Percentiles rank a stretch among this genome's conserved stretches.
These are phyloP conservation scores for Pluteus cervinus DNA, from an alignment of 768 basidiomycete species.

Conservation along the genomic window DNA sequence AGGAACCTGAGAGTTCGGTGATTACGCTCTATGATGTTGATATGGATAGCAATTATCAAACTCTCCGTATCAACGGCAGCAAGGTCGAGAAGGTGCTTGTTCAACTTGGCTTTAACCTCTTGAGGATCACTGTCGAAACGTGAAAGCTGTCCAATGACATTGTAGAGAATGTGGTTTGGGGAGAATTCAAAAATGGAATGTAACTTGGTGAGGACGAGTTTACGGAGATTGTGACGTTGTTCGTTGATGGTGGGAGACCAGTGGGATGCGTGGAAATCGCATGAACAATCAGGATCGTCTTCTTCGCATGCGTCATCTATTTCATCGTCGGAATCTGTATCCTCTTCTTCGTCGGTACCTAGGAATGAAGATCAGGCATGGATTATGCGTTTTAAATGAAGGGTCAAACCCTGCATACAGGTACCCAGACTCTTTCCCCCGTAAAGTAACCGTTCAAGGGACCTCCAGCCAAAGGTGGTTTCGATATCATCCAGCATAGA, in stretches of 20 bases:
- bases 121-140: slow-evolving; percentile 28
- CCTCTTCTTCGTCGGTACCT: too few relatives aligned
- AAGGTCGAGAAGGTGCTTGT: slow-evolving; percentile 26
- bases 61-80: slow-evolving; percentile 47
- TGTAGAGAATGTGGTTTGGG: slow-evolving; percentile 43
- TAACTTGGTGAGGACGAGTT: slow-evolving; percentile 40
- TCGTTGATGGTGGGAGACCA: slow-evolving; percentile 41
- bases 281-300: slow-evolving; percentile 16
- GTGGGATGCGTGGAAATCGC: slow-evolving; percentile 38
- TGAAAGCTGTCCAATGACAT: slow-evolving; percentile 33
- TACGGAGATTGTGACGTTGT: slow-evolving; percentile 34
- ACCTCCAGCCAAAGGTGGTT: slow-evolving; percentile 32
- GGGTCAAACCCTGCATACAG: slow-evolving; percentile 4
- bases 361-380: too few relatives aligned
- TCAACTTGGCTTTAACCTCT: slow-evolving; percentile 26
- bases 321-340: slow-evolving; percentile 18
- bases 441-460: slow-evolving; percentile 34
- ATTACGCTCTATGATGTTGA: slow-evolving; percentile 34
- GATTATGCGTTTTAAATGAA: background rate
- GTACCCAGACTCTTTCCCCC: slow-evolving; percentile 26
- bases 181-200: slow-evolving; percentile 40
- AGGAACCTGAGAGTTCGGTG: slow-evolving; percentile 29
- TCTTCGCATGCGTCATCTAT: slow-evolving; percentile 26
- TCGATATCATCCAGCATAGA: slow-evolving; percentile 46
- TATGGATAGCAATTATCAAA: slow-evolving; percentile 48